Percentiles rank a stretch among this genome's conserved stretches.
These are phyloP conservation scores for Paracorniculantispora psalliotae DNA, from an alignment of 2,329 filamentous ascomycete species.

Conservation along the genomic window DNA sequence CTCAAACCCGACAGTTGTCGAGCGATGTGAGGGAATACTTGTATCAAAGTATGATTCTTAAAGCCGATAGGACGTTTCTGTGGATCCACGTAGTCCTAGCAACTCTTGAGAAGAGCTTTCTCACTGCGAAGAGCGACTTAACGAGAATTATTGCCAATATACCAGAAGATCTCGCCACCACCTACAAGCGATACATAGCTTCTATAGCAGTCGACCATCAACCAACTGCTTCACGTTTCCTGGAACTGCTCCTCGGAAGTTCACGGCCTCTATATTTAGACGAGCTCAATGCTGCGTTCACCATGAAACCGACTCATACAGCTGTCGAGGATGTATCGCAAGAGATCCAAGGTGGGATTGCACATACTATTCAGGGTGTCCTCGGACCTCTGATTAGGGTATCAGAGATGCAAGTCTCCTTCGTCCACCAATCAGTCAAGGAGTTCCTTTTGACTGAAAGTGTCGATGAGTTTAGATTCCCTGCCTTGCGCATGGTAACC, in stretches of 20 bases:
- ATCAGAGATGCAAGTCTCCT: conserved; percentile 25
- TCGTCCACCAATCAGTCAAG: conserved; percentile 33
- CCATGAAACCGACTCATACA: conserved; percentile 21
- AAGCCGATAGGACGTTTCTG: conserved; percentile 32
- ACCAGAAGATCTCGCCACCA: conserved; percentile 25
- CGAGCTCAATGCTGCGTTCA: conserved; percentile 31
- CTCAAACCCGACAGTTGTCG: conserved; percentile 20
- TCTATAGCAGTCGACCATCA: conserved; percentile 22
- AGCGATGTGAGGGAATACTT: conserved; percentile 24
- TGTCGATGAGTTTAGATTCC: not conserved
- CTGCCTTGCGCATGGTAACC: conserved; percentile 12
- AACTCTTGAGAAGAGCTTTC: conserved; percentile 25
- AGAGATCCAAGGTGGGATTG: conserved; percentile 25
- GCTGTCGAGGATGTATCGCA: conserved; percentile 21
- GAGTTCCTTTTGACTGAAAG: conserved; percentile 26
- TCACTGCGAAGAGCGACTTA: conserved; percentile 23
- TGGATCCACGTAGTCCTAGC: conserved; percentile 34
- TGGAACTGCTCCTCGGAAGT: conserved; percentile 30
- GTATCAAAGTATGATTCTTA: conserved; percentile 24
- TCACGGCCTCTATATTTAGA: conserved; percentile 27
- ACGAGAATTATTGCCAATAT: conserved; percentile 27
- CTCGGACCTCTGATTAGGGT: conserved; percentile 30
- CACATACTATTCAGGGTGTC: conserved; percentile 25
- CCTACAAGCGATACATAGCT: conserved; percentile 27
- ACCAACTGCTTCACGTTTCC: conserved; percentile 23